phyloP scores from a whole-genome alignment of 169 alveolate species.

The Cryptosporidium bovis region DNA sequence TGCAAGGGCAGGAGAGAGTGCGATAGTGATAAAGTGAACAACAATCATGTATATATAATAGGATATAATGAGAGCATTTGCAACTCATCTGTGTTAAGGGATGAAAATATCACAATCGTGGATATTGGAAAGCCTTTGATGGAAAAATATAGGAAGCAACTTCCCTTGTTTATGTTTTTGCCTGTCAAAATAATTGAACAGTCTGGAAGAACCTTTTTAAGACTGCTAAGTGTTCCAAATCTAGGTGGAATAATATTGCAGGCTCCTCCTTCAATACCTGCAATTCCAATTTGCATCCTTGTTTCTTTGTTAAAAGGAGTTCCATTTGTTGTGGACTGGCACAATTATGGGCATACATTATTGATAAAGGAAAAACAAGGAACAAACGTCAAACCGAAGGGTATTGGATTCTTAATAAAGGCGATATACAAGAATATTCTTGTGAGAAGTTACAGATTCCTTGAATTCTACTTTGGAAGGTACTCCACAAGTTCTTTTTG shows the following conservation, averaged over 20 bases:
- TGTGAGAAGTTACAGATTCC: slow-evolving; percentile 24
- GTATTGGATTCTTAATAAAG: slow-evolving; percentile 55
- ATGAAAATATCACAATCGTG: slow-evolving; percentile 26
- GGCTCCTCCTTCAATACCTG: slow-evolving; percentile 93
- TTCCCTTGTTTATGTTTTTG: slow-evolving; percentile 80
- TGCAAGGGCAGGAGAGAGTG: neutral
- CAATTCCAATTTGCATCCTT: slow-evolving; percentile 77
- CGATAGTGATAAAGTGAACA: slow-evolving; percentile 9
- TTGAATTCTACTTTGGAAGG: slow-evolving; percentile 85
- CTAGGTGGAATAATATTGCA: slow-evolving; percentile 82
- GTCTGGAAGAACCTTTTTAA: slow-evolving; percentile 75
- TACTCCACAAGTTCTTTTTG: slow-evolving; percentile 86
- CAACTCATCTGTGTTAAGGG: slow-evolving; percentile 14
- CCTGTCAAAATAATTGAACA: slow-evolving; percentile 80
- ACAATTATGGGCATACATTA: slow-evolving; percentile 90
- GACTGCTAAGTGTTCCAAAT: slow-evolving; percentile 79
- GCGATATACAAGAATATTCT: slow-evolving; percentile 7
- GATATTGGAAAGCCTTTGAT: slow-evolving; percentile 14
- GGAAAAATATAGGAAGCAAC: slow-evolving; percentile 37
- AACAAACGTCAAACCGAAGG: slow-evolving; percentile 22
- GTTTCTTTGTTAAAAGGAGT: slow-evolving; percentile 79
- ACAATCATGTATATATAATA: slow-evolving; percentile 52
- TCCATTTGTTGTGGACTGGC: slow-evolving; percentile 90
- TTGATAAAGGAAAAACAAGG: slow-evolving; percentile 77
- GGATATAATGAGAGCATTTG: slow-evolving; percentile 60